Conservation (phyloP, 1,284 basidiomycete genomes). For the Trichosporon sp. region DNA sequence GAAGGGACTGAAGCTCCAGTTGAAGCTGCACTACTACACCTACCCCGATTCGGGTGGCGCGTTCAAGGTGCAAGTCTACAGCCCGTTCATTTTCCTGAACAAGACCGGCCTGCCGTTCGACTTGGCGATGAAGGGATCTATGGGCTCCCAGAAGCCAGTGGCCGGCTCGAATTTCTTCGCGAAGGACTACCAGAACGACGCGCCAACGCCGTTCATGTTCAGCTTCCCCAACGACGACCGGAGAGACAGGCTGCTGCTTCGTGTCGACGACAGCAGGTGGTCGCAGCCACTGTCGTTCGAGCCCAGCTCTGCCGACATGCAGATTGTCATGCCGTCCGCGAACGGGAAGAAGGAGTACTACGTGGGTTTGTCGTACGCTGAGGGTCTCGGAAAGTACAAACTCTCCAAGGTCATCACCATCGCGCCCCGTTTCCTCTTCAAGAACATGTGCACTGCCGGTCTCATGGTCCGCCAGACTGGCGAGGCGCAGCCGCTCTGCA, state of each 20-base stretch:
- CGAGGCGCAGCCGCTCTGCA: conserved; percentile 51
- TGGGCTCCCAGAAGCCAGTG: conserved; percentile 70
- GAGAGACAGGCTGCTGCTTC: conserved; percentile 79
- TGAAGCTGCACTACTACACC: conserved; percentile 80
- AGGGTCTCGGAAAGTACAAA: conserved; percentile 95
- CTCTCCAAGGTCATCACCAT: conserved; percentile 91
- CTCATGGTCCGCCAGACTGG: conserved; percentile 84
- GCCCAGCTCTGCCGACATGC: conserved; percentile 83
- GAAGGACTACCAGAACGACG: conserved; percentile 54
- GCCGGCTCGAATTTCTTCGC: conserved; percentile 64
- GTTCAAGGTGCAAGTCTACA: conserved; percentile 95
- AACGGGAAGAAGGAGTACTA: conserved; percentile 75
- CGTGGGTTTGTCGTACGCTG: conserved; percentile 84
- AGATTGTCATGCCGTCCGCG: conserved; percentile 66
- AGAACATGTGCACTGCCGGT: conserved; percentile 68
- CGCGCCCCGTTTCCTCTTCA: conserved; percentile 83
- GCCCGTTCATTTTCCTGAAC: conserved; percentile 88
- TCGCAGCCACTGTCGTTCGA: conserved; percentile 86
- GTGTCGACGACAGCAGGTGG: conserved; percentile 82
- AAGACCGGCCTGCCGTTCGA: conserved; percentile 85
- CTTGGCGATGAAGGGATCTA: conserved; percentile 68
- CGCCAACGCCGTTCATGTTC: conserved; percentile 72
- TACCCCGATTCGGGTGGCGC: conserved; percentile 94
- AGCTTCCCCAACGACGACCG: conserved; percentile 74
- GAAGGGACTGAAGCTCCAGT: conserved; percentile 70